phyloP scores from a whole-genome alignment of 768 basidiomycete genomes.

The Rubroboletus satanas region DNA sequence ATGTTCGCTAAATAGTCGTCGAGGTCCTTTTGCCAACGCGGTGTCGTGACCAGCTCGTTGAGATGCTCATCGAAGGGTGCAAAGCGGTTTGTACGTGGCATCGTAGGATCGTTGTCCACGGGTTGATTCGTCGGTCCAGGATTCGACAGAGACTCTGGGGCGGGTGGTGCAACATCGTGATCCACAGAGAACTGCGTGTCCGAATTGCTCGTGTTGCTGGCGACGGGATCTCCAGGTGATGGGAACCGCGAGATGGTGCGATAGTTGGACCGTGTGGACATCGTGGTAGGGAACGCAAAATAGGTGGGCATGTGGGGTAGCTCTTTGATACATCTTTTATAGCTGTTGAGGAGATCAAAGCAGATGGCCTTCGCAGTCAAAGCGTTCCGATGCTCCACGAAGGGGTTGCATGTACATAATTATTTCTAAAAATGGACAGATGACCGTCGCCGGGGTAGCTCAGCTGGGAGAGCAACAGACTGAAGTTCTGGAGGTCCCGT shows the following conservation, averaged over 20 bases:
- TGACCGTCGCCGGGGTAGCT: conserved; percentile 52
- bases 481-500: conserved; percentile 74
- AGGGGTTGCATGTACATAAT: background rate
- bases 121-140: background rate
- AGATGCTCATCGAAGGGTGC: conserved; percentile 10
- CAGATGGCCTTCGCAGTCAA: background rate
- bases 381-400: background rate
- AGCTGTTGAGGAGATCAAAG: conserved; percentile 2
- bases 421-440: fast-evolving
- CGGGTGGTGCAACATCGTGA: background rate
- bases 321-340: conserved; percentile 5
- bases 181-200: too few relatives aligned
- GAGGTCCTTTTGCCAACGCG: conserved; percentile 14
- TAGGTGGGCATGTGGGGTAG: background rate
- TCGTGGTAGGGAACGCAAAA: background rate
- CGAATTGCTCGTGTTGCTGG: background rate
- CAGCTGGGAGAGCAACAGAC: conserved; percentile 76
- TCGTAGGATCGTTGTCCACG: background rate
- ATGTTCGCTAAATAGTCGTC: conserved; percentile 10
- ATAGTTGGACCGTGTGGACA: background rate
- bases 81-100: background rate
- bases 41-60: background rate
- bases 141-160: background rate
- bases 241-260: background rate
- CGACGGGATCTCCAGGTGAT: background rate